These are phyloP conservation scores for Suillus paluster DNA, from an alignment of 768 basidiomycete species.

Conservation along the genomic window DNA sequence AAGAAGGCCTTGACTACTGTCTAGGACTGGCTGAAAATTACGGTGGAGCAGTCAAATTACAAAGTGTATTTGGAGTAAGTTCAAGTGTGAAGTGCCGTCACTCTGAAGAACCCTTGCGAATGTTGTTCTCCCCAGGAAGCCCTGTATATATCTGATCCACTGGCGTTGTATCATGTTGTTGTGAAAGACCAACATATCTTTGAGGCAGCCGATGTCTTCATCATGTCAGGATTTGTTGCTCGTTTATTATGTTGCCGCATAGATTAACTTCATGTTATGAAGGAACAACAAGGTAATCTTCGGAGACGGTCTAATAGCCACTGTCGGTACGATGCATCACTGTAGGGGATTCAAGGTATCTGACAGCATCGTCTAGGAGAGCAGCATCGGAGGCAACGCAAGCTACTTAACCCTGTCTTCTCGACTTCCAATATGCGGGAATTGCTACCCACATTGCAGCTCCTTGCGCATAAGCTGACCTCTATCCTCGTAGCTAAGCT, in stretches of 20 bases:
- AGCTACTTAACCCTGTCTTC: conserved; percentile 51
- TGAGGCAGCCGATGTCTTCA: conserved; percentile 50
- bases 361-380: conserved; percentile 36
- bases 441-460: conserved; percentile 23
- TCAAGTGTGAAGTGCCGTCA: conserved; percentile 9
- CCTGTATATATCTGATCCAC: conserved; percentile 51
- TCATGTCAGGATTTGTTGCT: conserved; percentile 39
- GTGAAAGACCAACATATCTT: conserved; percentile 53
- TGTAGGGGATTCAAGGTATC: conserved; percentile 19
- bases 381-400: conserved; percentile 46
- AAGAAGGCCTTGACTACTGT: not conserved
- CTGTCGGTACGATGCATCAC: conserved; percentile 17
- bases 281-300: conserved; percentile 52
- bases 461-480: not conserved
- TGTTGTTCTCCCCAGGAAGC: not conserved
- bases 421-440: conserved; percentile 44
- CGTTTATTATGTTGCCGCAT: not conserved
- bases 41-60: not conserved
- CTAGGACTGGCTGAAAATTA: not conserved
- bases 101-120: conserved; percentile 10
- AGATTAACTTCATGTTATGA: not conserved
- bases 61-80: conserved; percentile 2
- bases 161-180: conserved; percentile 50
- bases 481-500: not conserved
- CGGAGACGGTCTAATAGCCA: conserved; percentile 48